phyloP scores from a whole-genome alignment of 2,329 filamentous ascomycete species.

The Colletotrichum sp. region DNA sequence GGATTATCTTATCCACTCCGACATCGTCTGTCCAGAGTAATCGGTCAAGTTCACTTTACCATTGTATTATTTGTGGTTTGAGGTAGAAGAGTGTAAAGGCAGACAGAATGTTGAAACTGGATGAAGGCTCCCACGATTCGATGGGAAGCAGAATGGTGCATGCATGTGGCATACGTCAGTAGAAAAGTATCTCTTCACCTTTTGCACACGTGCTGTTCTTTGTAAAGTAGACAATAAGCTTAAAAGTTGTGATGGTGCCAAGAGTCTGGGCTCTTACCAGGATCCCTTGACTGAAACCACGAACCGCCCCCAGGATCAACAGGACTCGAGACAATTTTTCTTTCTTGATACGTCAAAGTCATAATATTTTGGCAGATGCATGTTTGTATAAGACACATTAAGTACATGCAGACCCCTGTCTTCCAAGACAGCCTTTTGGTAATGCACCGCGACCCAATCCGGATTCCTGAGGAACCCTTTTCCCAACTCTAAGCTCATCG shows the following conservation, averaged over 20 bases:
- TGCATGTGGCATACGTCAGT: not conserved
- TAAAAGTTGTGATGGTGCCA: not conserved
- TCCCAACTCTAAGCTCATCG: not conserved
- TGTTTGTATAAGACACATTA: not conserved
- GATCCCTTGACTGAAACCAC: not conserved
- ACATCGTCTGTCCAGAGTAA: not conserved
- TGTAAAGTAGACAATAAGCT: not conserved
- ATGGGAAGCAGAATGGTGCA: not conserved
- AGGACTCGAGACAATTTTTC: not conserved
- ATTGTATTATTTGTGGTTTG: not conserved
- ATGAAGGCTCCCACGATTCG: not conserved
- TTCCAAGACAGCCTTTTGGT: not conserved
- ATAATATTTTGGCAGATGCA: not conserved
- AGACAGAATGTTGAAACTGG: not conserved
- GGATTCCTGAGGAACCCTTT: not conserved
- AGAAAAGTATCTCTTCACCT: not conserved
- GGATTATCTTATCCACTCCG: not conserved
- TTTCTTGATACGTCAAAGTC: not conserved
- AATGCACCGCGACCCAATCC: not conserved
- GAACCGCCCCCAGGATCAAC: not conserved
- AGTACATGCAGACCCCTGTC: slow-evolving; percentile 1
- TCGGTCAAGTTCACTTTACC: not conserved
- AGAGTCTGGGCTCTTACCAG: not conserved
- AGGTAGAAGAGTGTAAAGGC: not conserved
- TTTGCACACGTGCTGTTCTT: not conserved